Base-by-base conservation (phyloP, 2,329 filamentous ascomycete species). In the Torrubiella hemipterigena region DNA sequence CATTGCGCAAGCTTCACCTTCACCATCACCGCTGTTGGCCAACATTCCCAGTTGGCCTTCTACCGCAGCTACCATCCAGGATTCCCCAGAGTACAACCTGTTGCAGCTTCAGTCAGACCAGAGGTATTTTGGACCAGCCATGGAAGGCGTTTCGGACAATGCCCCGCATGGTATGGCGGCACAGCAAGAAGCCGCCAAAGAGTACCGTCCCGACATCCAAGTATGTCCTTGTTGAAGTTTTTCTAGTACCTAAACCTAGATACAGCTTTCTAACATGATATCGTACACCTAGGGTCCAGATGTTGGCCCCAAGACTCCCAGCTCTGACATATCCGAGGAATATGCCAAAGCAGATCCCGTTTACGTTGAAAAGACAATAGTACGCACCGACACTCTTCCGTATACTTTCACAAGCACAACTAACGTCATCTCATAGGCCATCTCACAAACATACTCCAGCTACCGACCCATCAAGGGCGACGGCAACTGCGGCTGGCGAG, bases 401-500 rank as follows among this genome's bases (percentile, higher is more conserved):
- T 21, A 6, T 26, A 17, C 18, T 8, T 27, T 14, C 14, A 23
- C 20, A 17, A n/a, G 15, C 29, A 13, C 20, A 30, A 28, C 23
- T 41, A 15, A 32, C 33, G 21, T n/a, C 21, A 30, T 32, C 37
- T 32, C 21, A 11, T 44, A 93, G 86, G 70, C 77, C 14, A 69
- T 98, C 33, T 81, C 86, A 6, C 69, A 78, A 45, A 84, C 80
- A 34, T 94, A 93, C 55, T 82, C 84, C 14, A 78, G 86, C 51
- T 94, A 89, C 51, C 83, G 91, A 33, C 79, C 79, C 9, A 76
- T 94, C 52, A 78, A 81, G 55, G 89, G 91, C 32, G 89, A 96
- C 59, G 91, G 91, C 36, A 93, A 93, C 52, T 96, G 91, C 58
- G 91, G 89, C 48, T 96, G 91, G 89, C 75, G 89, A 79, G 91